phyloP scores from a whole-genome alignment of 148 eudicot species.

The Talinum fruticosum region DNA sequence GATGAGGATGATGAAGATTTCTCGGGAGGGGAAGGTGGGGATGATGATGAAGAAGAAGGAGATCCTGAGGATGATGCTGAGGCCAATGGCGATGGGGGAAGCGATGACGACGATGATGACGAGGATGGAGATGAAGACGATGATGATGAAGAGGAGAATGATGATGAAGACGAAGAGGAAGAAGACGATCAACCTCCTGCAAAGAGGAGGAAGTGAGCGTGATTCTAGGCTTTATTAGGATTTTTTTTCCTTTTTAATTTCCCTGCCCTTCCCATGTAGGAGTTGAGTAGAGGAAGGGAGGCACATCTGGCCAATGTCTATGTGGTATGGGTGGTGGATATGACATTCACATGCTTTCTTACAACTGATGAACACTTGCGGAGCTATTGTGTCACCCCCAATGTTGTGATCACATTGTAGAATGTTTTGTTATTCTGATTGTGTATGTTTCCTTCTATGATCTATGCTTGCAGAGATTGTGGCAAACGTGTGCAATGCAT shows the following conservation, averaged over 20 bases:
- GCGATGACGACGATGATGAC: constrained; percentile 44
- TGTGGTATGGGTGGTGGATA: constrained; percentile 5
- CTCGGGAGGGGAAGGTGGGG: constrained; percentile 48
- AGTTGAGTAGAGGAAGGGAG: constrained; percentile 14
- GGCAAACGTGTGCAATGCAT: neutral
- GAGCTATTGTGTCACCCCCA: constrained; percentile 10
- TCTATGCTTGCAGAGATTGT: neutral
- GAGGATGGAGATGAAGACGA: constrained; percentile 33
- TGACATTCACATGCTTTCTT: constrained; percentile 15
- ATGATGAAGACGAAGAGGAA: constrained; percentile 40
- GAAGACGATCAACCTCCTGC: constrained; percentile 54
- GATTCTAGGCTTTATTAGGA: constrained; percentile 9
- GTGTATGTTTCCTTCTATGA: neutral
- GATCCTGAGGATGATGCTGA: constrained; percentile 35
- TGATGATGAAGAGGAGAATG: constrained; percentile 29
- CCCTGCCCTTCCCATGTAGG: constrained; percentile 17
- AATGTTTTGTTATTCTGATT: constrained; percentile 9
- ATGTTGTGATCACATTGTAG: constrained; percentile 22
- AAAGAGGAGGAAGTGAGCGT: constrained; percentile 45
- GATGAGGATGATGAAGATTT: constrained; percentile 54
- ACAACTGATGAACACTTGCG: constrained; percentile 2
- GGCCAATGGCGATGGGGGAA: constrained; percentile 36
- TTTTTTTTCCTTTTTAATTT: neutral
- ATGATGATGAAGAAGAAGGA: constrained; percentile 35
- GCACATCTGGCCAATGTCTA: constrained; percentile 1